Evolutionary conservation across 1,139 yeast species (phyloP), one percentile per base, ranked within the genome.

Genomic region (Nadsonia starkeyi-henricii): DNA sequence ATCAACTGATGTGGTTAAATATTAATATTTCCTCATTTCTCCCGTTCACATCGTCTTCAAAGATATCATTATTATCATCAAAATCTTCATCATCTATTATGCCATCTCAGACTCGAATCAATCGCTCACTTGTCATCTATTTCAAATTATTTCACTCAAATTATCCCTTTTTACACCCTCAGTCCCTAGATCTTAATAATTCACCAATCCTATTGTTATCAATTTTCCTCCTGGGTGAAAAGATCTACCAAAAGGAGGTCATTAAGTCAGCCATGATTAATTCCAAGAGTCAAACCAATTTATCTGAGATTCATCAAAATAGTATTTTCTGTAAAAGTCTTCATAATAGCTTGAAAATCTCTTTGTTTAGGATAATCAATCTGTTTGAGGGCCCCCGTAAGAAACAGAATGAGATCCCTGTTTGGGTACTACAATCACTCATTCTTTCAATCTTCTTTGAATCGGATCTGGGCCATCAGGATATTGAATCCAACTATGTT

Each of bases 81-180:
- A 7, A 7, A 7, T 26, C 30, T 7, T 26, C 30, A 7, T 26
- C 30, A 12, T 26, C 30, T 7, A 7, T 26, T 26, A 47, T 50
- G 13, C 66, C 65, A 7, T 51, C 63, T 5, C 55, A 58, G 28
- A 48, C 58, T 20, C 61, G 57, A 50, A 53, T 62, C 46, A 61
- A 63, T 53, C 55, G 62, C 36, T 63, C 62, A 50, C 51, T 64
- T 46, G 50, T 64, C 3, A 57, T 64, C 4, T 66, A 62, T 55
- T 63, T 66, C 53, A 56, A 57, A 43, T 58, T 55, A 47, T 65
- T 61, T 56, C 68, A 66, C 47, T 67, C 67, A 2, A 54, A 51
- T 30, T 55, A 63, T 42, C 69, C 70, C 2, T 60, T 65, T 48
- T 47, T 66, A 37, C 69, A 66, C 51, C 54, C 57, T 3, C 63